A percentile compares a stretch with the other conserved stretches of the same genome.
These are phyloP conservation scores for Cyclocybe cylindracea DNA, from an alignment of 768 basidiomycete species.

Conservation along the genomic window DNA sequence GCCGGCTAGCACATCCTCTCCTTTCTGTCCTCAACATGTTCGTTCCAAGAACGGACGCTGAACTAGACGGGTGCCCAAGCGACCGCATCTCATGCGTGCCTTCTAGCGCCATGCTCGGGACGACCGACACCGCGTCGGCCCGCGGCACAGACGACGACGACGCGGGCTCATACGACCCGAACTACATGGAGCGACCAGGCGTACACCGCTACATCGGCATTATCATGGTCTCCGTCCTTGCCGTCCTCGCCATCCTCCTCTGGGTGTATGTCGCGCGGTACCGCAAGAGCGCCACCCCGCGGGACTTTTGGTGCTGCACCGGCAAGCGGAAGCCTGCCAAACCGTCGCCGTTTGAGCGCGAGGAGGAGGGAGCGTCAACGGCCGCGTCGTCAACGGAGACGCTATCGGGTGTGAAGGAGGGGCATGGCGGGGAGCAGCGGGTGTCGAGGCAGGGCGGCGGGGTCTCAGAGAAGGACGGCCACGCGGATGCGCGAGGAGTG, in stretches of 20 bases:
- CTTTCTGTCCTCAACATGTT: slow-evolving; percentile 25
- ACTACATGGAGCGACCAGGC: slow-evolving; percentile 24
- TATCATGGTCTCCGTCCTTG: slow-evolving; percentile 36
- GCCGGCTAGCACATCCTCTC: slow-evolving; percentile 8
- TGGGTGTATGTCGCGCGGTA: slow-evolving; percentile 38
- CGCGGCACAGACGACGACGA: slow-evolving; percentile 11
- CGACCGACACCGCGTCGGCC: slow-evolving; percentile 7
- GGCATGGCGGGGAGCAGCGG: not conserved
- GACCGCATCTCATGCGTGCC: slow-evolving; percentile 18
- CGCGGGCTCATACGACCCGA: slow-evolving; percentile 8
- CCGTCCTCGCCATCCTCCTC: slow-evolving; percentile 32
- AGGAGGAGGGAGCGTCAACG: slow-evolving; percentile 6
- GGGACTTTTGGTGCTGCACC: slow-evolving; percentile 10
- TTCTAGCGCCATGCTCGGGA: slow-evolving; percentile 21
- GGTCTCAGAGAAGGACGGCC: slow-evolving; percentile 19
- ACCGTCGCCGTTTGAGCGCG: not conserved
- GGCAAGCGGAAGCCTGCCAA: not conserved
- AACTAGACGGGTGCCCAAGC: slow-evolving; percentile 22
- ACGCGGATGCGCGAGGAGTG: slow-evolving; percentile 21
- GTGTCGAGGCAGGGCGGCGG: no score
- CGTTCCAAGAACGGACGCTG: slow-evolving; percentile 23
- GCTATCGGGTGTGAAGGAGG: not conserved
- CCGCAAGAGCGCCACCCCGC: slow-evolving; percentile 23
- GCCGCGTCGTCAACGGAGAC: not conserved
- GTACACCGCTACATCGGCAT: slow-evolving; percentile 48